Evolutionary conservation across 139 green algal species (phyloP), one percentile per base, ranked within the genome.

Genomic region (Astrephomene gubernaculifera): DNA sequence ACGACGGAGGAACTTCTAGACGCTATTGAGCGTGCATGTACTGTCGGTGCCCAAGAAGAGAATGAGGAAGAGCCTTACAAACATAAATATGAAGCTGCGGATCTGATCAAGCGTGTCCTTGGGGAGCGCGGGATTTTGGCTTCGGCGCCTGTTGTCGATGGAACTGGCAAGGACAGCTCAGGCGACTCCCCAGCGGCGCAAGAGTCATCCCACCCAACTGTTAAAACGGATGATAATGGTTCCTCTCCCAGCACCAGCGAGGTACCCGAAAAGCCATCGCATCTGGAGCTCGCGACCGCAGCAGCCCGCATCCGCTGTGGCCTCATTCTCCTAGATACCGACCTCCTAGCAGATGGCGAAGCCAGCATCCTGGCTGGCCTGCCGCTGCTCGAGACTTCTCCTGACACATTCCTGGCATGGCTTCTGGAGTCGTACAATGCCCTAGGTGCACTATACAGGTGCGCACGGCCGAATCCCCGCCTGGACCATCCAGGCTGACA

Each of bases 311-410:
- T 84, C 4, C 61, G 78, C 14, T 75, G 84, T 22, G 90, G 90
- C 12, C 71, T 94, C 19, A 43, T 87, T 21, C 85, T 94, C 54
- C 69, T 95, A 41, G 89, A 94, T 17, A 94, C 90, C 2, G 90
- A 94, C 69, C 69, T 92, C 52, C 52, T 86, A n/a, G 25, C 60
- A 6, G 85, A 94, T 1, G 90, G 88, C 1, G 70, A 94, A 63
- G 38, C 53, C 7, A 35, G 25, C 0, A 24, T 91, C 0, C 25
- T 52, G 44, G 52, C 65, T 2, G 76, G 80, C 0, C 67, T 91
- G 38, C 33, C 53, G 65, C 12, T 12, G 0, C 84, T 94, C 14
- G 87, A 85, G 35, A 29, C 43, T 53, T 38, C 57, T 2, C 35
- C 52, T 0, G 73, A 52, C 17, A 35, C 17, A 10, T 54, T 70